phyloP scores from a whole-genome alignment of 1,139 yeast species.

The Pichia sp. region DNA sequence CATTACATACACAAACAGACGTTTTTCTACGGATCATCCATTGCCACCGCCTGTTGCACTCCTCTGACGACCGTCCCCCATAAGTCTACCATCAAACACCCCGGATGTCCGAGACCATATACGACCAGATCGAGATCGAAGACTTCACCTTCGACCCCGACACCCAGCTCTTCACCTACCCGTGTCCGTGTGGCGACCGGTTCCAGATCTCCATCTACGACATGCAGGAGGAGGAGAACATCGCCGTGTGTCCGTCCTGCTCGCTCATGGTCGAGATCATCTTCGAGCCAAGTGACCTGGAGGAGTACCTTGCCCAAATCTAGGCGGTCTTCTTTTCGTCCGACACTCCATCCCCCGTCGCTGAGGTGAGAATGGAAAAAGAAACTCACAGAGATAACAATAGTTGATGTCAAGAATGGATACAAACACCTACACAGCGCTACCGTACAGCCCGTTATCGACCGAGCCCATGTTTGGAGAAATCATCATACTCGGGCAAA shows the following conservation, averaged over 20 bases:
- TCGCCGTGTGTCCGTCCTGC: conserved; percentile 96
- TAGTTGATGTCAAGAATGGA: no score
- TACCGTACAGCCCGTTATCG: no score
- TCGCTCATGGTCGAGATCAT: conserved; percentile 89
- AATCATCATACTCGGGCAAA: neutral
- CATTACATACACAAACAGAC: no score
- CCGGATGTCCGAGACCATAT: conserved; percentile 36
- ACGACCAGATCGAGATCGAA: conserved; percentile 95
- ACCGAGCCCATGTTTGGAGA: neutral
- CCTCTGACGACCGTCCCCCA: no score
- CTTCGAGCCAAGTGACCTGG: conserved; percentile 58
- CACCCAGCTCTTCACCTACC: conserved; percentile 80
- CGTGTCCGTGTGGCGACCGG: conserved; percentile 97
- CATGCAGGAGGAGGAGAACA: conserved; percentile 82
- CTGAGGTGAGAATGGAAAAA: no score
- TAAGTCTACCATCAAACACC: neutral
- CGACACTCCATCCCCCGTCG: no score
- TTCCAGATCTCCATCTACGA: conserved; percentile 87
- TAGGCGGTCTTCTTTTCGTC: neutral
- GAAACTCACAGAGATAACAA: no score
- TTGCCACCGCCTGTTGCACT: no score
- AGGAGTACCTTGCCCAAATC: conserved; percentile 37
- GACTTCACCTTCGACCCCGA: conserved; percentile 87
- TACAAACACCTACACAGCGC: no score
- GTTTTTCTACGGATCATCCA: no score